Conservation (phyloP, 179 eudicot species). For the Heliamphora ciliata region DNA sequence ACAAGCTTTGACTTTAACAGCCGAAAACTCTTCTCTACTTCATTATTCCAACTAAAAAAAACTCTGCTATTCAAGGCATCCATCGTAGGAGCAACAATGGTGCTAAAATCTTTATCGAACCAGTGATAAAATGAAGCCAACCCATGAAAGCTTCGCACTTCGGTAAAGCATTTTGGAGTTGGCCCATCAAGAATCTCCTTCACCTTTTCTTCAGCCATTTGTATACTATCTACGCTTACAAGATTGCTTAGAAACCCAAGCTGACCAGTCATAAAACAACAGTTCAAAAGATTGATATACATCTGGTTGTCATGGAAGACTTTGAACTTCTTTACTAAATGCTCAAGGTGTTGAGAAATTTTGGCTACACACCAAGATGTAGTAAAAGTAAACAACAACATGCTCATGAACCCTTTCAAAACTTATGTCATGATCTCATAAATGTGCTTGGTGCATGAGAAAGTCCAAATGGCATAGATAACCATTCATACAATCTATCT, state of each 20-base stretch:
- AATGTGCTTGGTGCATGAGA: background rate
- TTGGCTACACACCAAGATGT: background rate
- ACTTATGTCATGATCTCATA: background rate
- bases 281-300: background rate
- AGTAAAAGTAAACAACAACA: background rate
- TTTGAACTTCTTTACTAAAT: background rate
- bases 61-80: background rate
- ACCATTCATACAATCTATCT: background rate
- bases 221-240: background rate
- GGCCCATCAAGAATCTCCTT: background rate
- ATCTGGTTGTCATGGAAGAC: background rate
- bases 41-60: background rate
- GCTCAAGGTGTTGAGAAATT: background rate
- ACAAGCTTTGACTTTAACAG: too few relatives aligned
- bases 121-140: background rate
- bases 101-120: background rate
- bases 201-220: background rate
- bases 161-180: background rate
- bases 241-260: background rate
- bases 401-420: background rate
- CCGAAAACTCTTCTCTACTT: background rate
- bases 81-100: slow-evolving; percentile 1
- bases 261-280: background rate
- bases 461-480: background rate
- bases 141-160: background rate